Base-by-base conservation (phyloP, 2,329 filamentous ascomycete species). In the Trichoderma sp. region DNA sequence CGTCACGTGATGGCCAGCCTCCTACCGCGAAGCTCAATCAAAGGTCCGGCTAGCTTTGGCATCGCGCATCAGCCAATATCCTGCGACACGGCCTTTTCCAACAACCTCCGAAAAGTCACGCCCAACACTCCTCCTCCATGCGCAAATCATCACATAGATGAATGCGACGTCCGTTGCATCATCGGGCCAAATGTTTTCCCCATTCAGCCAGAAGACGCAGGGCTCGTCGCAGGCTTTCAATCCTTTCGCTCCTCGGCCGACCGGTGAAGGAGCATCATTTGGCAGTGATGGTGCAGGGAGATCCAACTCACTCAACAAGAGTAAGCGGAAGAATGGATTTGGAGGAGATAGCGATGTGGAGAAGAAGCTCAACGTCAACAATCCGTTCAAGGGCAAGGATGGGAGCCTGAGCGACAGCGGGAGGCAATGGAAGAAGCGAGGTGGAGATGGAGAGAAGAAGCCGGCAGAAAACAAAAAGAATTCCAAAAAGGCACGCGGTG, bases 141-240 rank as follows among this genome's bases (percentile, higher is more conserved):
- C 76, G 74, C 76, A 77, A 39, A 77, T 77, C 73, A 77, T 73
- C 74, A 70, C 73, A 71, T 75, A 76, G 80, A 78, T 82, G 81
- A 79, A 77, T 80, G 82, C 81, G 80, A 82, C 81, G 75, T 74
- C 73, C 73, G 81, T 82, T 82, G 82, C 81, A 81, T 81, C 81
- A 79, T 81, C 81, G 76, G 78, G 74, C 76, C 77, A 79, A 76
- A 83, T 83, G 81, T 80, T 81, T 78, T 80, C 81, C 72, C 74
- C 79, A 70, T 79, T 82, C 72, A 77, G 78, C 74, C 79, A 80
- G 75, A 77, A 80, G 76, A 79, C 80, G 79, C 76, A 78, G 74
- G 78, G 76, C 75, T 76, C 78, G 74, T 77, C 81, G 77, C 76
- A 79, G 72, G 78, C 77, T 71, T 75, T 76, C 72, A 83, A 81